Base-by-base conservation (phyloP, 352 stramenopile genomes). In the Pythium chondricola region DNA sequence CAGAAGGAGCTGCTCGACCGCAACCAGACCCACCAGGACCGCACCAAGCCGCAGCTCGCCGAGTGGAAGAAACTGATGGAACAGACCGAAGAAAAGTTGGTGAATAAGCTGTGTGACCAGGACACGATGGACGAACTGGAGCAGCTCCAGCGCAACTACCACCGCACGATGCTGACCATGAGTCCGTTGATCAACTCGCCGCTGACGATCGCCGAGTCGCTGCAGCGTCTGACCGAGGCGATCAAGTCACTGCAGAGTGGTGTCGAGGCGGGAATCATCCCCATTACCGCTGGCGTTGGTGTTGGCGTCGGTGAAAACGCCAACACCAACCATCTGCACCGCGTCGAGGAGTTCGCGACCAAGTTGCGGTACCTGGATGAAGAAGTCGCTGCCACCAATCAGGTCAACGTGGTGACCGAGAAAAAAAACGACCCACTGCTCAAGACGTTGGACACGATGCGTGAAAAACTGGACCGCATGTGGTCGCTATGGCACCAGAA, bases 401-500 rank as follows among this genome's bases (percentile, higher is more conserved):
- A 81, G 30, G 72, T 86, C 22, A 85, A 85, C 29, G 62, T 74
- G 22, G 65, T 65, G 20, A 89, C 77, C 0, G 74, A 85, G 52
- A 85, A 86, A 62, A 83, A 83, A 54, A 85, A 85, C 48, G 74
- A 88, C n/a, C 72, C 74, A 21, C 46, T 88, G 21, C 71, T 86
- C 61, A 89, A 87, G 56, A 59, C 60, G 24, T 48, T 89, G 9
- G 72, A 89, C 31, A 39, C 43, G 0, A 84, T 85, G 69, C 68
- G 69, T 16, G 72, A 88, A 49, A 88, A 88, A 64, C 46, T 88
- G 16, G 71, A 86, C 48, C 51, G 48, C 9, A 35, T 88, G 18
- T 85, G 63, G 65, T 78, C 69, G 8, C 67, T 83, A 53, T 86
- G 77, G 77, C 73, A 88, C 52, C 55, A 71, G 14, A 88, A 88